Base-by-base conservation (phyloP, 2,329 filamentous ascomycete genomes). In the Cladosporium velox region DNA sequence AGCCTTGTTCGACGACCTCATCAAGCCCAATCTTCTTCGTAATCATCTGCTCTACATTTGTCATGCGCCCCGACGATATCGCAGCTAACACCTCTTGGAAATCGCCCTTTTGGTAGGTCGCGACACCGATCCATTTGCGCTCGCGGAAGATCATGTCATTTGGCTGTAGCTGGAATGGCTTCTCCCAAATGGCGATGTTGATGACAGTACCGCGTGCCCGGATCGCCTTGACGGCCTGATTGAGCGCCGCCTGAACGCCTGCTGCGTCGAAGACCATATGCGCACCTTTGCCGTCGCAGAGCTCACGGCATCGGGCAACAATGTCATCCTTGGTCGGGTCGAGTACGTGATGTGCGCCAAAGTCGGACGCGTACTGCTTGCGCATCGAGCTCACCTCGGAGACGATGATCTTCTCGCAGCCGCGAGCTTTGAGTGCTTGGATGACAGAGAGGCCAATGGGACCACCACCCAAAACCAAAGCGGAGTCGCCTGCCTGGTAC, bases 181-280 rank as follows among this genome's bases (percentile, higher is more conserved):
- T 84, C 73, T 85, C 83, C 83, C 83, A 85, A 44, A 86, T 82
- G 10, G 84, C 84, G 61, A 86, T 84, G 65, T 86, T 86, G 65
- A 86, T 80, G 34, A 85, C 77, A 2, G 82, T 85, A 3, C 84
- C 84, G 52, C 82, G 72, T 14, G 82, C 82, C 47, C 83, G 79
- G 35, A 84, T 76, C 0, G 83, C 81, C 47, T 80, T 77, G 14
- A 86, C 77, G 1, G 82, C 84, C 62, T 79, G 75, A 63, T 85
- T 81, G 7, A 86, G 77, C 8, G 79, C 82, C 4, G 78, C 71
- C 70, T 86, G 84, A 14, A 86, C 82, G 12, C 84, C 84, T 1
- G 84, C 83, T 34, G 81, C 82, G 69, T 86, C 84, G 68, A 82
- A 86, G 0, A 79, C 81, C 7, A 85, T 76, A 68, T 86, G 79